Percentiles rank a stretch among this genome's conserved stretches.
These are phyloP conservation scores for Chenopodium suecicum DNA, from an alignment of 148 eudicot genomes.

Conservation along the genomic window DNA sequence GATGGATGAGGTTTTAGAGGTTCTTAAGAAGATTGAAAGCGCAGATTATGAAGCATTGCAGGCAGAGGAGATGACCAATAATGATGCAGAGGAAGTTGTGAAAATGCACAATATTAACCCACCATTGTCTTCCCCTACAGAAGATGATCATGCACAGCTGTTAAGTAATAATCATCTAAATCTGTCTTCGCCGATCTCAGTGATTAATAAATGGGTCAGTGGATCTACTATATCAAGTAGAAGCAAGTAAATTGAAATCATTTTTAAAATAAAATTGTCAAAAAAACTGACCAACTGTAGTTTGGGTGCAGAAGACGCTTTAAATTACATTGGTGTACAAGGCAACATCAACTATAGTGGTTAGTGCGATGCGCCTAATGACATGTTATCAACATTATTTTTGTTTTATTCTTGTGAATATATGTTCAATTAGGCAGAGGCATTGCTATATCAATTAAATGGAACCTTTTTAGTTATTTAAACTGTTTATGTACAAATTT, in stretches of 20 bases:
- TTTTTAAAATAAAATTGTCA: too few relatives aligned
- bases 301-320: too few relatives aligned
- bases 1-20: slow-evolving; percentile 16
- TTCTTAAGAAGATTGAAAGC: background rate
- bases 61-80: background rate
- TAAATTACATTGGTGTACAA: too few relatives aligned
- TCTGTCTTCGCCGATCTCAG: slow-evolving; percentile 17
- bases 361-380: too few relatives aligned
- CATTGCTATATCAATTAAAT: too few relatives aligned
- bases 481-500: too few relatives aligned
- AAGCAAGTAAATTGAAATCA: background rate
- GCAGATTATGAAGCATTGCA: slow-evolving; percentile 21
- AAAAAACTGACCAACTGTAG: too few relatives aligned
- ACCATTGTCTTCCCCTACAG: background rate
- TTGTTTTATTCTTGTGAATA: too few relatives aligned
- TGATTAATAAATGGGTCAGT: slow-evolving; percentile 17
- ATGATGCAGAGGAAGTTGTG: background rate
- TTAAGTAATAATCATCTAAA: slow-evolving; percentile 7
- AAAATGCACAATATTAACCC: background rate
- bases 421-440: too few relatives aligned
- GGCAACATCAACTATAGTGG: too few relatives aligned
- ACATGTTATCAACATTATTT: too few relatives aligned
- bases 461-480: too few relatives aligned
- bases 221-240: slow-evolving; percentile 12
- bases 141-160: slow-evolving; percentile 1